Percentiles rank a stretch among this genome's conserved stretches.
phyloP scores from a whole-genome alignment of 345 rosid genomes.

The Syzygium grande region DNA sequence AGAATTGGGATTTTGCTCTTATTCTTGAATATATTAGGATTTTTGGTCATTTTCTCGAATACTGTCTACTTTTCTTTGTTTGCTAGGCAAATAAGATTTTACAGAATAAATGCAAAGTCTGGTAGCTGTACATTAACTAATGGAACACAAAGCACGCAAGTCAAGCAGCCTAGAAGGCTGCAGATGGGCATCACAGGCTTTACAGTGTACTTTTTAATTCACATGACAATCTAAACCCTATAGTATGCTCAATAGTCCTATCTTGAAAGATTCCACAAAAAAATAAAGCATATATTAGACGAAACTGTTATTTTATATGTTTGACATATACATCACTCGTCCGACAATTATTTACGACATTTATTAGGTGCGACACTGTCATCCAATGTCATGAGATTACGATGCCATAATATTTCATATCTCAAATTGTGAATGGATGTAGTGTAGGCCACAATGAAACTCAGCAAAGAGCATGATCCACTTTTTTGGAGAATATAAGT shows the following conservation, averaged over 20 bases:
- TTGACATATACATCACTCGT: neutral
- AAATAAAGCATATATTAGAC: neutral
- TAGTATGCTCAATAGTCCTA: neutral
- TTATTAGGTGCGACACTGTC: neutral
- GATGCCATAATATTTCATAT: neutral
- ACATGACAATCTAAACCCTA: neutral
- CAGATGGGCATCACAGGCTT: neutral
- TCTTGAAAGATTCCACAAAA: neutral
- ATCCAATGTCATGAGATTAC: neutral
- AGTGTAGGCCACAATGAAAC: neutral
- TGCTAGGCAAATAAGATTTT: neutral
- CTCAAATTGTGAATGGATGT: neutral
- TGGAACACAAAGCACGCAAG: neutral
- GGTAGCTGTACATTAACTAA: neutral
- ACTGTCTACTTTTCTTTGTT: neutral
- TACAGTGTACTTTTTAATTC: neutral
- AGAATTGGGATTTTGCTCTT: neutral
- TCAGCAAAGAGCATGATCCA: neutral
- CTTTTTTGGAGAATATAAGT: neutral
- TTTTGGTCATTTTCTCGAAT: neutral
- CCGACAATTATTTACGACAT: neutral
- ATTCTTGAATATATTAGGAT: neutral
- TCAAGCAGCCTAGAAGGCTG: neutral
- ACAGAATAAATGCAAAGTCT: neutral
- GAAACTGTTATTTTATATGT: neutral